Percentiles rank a stretch among this genome's conserved stretches.
phyloP scores from a whole-genome alignment of 805 yeast genomes.

The Babjeviella inositovora region DNA sequence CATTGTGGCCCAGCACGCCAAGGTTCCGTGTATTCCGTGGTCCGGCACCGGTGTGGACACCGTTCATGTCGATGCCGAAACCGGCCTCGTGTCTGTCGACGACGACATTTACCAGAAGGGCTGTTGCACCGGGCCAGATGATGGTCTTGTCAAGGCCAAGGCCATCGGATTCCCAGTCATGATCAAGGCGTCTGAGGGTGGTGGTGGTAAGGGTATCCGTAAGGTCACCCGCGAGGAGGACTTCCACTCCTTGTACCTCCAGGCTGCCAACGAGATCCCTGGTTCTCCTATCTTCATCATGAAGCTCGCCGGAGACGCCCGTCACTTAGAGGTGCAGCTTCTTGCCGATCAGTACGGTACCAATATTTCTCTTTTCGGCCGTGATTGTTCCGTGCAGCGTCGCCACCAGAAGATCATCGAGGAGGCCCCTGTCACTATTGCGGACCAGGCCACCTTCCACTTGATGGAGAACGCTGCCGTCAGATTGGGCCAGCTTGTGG shows the following conservation, averaged over 20 bases:
- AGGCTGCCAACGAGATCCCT: conserved; percentile 95
- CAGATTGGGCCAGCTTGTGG: conserved; percentile 89
- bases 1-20: conserved; percentile 96
- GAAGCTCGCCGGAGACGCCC: conserved; percentile 94
- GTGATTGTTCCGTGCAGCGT: conserved; percentile 99
- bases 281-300: conserved; percentile 97
- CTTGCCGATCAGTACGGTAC: conserved; percentile 98
- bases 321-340: conserved; percentile 96
- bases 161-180: conserved; percentile 94
- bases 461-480: conserved; percentile 97
- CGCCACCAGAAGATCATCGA: conserved; percentile 98
- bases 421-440: conserved; percentile 98
- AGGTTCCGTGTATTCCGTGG: conserved; percentile 99
- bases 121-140: conserved; percentile 74
- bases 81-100: conserved; percentile 78
- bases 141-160: conserved; percentile 76
- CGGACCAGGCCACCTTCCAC: conserved; percentile 69
- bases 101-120: conserved; percentile 79
- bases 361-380: conserved; percentile 91
- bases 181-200: conserved; percentile 99
- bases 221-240: conserved; percentile 79
- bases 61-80: conserved; percentile 49
- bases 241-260: conserved; percentile 64
- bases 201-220: conserved; percentile 99
- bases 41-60: conserved; percentile 94